These are phyloP conservation scores for Perilla frutescens DNA, from an alignment of 257 asterid species.

Conservation along the genomic window DNA sequence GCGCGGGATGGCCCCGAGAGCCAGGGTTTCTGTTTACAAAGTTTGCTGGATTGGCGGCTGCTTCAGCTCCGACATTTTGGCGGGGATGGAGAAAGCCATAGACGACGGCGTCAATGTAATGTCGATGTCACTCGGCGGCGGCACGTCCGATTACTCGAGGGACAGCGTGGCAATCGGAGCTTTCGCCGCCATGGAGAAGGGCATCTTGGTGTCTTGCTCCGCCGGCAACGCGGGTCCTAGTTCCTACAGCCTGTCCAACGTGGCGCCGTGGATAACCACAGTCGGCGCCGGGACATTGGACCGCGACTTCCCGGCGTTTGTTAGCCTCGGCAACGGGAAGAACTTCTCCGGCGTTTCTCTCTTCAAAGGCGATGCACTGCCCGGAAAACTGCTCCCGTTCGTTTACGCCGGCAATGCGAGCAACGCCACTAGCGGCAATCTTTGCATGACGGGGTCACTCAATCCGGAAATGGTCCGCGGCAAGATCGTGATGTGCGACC, in stretches of 20 bases:
- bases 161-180: slow-evolving; percentile 77
- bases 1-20: slow-evolving; percentile 87
- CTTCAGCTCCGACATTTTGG: slow-evolving; percentile 79
- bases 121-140: slow-evolving; percentile 84
- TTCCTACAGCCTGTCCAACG: slow-evolving; percentile 60
- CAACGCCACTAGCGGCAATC: slow-evolving; percentile 64
- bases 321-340: slow-evolving; percentile 76
- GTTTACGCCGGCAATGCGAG: slow-evolving; percentile 83
- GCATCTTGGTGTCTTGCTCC: slow-evolving; percentile 78
- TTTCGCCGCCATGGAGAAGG: slow-evolving; percentile 86
- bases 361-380: slow-evolving; percentile 38
- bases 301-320: slow-evolving; percentile 88
- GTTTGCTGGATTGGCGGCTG: slow-evolving; percentile 92
- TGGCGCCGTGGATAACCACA: slow-evolving; percentile 93
- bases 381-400: slow-evolving; percentile 60
- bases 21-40: slow-evolving; percentile 76
- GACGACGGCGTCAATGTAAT: slow-evolving; percentile 73
- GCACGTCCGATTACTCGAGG: slow-evolving; percentile 56
- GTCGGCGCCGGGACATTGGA: slow-evolving; percentile 94
- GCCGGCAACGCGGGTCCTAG: slow-evolving; percentile 91
- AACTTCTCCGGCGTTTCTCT: slow-evolving; percentile 76
- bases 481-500: slow-evolving; percentile 72
- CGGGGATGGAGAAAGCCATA: slow-evolving; percentile 83
- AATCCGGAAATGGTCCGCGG: slow-evolving; percentile 66
- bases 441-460: slow-evolving; percentile 71